These are phyloP conservation scores for Galeopsis tetrahit DNA, from an alignment of 257 asterid genomes.

Conservation along the genomic window DNA sequence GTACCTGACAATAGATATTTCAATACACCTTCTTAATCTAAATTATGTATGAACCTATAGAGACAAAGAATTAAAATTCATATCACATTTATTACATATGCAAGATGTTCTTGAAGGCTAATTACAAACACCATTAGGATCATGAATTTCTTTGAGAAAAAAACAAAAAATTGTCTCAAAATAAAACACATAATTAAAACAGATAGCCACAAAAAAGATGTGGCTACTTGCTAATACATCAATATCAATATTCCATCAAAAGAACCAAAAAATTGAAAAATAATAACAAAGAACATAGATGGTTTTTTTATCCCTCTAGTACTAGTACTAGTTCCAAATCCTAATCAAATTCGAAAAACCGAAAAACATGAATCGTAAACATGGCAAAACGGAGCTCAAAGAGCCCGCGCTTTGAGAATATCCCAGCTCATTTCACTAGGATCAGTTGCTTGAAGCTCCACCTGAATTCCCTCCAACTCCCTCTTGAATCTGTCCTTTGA, in stretches of 20 bases:
- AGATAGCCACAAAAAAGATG: slow-evolving; percentile 29
- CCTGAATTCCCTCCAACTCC: slow-evolving; percentile 72
- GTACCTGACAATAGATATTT: too few species aligned
- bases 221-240: slow-evolving; percentile 24
- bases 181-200: neutral
- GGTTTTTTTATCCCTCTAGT: slow-evolving; percentile 22
- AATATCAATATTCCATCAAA: slow-evolving; percentile 22
- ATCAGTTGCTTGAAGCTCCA: slow-evolving; percentile 77
- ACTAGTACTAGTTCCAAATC: slow-evolving; percentile 17
- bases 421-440: slow-evolving; percentile 86
- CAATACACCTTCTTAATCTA: too few species aligned
- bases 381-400: slow-evolving; percentile 22
- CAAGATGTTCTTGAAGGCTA: neutral
- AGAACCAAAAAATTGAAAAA: slow-evolving; percentile 27
- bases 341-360: slow-evolving; percentile 19
- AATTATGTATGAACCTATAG: too few species aligned
- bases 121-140: neutral
- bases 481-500: slow-evolving; percentile 75
- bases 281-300: neutral
- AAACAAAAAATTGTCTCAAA: neutral
- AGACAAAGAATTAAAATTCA: neutral
- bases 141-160: neutral
- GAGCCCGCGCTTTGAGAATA: slow-evolving; percentile 58
- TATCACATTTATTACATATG: neutral
- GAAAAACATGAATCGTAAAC: neutral